These are phyloP conservation scores for Taiozyma sp. DNA, from an alignment of 1,139 yeast genomes.

Conservation along the genomic window DNA sequence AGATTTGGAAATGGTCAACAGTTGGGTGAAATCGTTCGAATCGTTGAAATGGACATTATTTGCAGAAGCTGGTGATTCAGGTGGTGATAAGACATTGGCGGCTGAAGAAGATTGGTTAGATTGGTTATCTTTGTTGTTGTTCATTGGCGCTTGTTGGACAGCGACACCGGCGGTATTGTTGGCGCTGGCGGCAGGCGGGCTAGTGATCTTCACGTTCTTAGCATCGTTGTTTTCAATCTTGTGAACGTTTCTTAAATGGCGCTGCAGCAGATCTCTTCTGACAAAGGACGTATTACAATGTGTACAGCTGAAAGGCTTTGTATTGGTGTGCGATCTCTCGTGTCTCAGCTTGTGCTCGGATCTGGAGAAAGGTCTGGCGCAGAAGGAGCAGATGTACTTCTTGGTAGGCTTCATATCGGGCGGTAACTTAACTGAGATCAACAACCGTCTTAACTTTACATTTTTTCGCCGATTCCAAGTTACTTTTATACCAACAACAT, in stretches of 20 bases:
- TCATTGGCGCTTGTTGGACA: background rate
- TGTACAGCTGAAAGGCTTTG: slow-evolving; percentile 72
- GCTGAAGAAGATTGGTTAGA: background rate
- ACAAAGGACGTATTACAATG: slow-evolving; percentile 72
- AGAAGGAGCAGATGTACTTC: slow-evolving; percentile 72
- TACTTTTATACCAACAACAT: background rate
- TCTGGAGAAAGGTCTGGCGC: slow-evolving; percentile 76
- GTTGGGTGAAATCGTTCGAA: slow-evolving; percentile 5
- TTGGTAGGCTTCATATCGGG: slow-evolving; percentile 28
- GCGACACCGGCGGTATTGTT: too few species aligned
- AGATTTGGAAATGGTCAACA: slow-evolving; percentile 7
- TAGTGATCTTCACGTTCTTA: background rate
- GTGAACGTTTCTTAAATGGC: slow-evolving; percentile 79
- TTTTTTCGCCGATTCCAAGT: background rate
- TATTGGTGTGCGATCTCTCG: slow-evolving; percentile 79
- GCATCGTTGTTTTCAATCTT: slow-evolving; percentile 14
- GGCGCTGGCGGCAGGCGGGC: background rate
- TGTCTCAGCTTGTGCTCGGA: slow-evolving; percentile 81
- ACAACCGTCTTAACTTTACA: too few species aligned
- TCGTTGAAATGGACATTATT: background rate
- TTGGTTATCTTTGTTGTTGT: too few species aligned
- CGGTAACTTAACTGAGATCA: background rate
- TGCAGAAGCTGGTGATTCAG: background rate
- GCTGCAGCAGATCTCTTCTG: slow-evolving; percentile 64
- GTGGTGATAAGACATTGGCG: background rate